phyloP scores from a whole-genome alignment of 2,329 filamentous ascomycete species.

The Penicillium occitanis region DNA sequence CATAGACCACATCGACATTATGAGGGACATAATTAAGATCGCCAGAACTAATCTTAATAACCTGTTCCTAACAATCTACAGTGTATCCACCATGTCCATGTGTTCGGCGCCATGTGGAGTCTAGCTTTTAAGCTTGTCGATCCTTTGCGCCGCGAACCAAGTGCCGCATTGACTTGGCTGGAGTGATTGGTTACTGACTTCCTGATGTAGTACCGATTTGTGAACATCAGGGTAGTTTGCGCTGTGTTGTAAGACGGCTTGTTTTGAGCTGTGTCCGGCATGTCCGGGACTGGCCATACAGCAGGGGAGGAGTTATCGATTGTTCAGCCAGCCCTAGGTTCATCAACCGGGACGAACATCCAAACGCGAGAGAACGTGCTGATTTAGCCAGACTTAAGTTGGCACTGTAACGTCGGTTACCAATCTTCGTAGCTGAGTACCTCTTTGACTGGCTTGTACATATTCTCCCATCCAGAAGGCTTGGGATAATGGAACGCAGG shows the following conservation, averaged over 20 bases:
- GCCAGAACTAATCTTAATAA: not conserved
- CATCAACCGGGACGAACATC: not conserved
- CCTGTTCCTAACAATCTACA: not conserved
- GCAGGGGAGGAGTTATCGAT: not conserved
- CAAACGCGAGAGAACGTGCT: not conserved
- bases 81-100: not conserved
- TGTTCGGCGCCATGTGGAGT: slow-evolving; percentile 1
- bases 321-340: not conserved
- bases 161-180: not conserved
- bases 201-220: no score
- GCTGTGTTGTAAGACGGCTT: not conserved
- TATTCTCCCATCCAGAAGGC: no score
- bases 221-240: not conserved
- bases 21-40: slow-evolving; percentile 8
- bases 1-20: not conserved
- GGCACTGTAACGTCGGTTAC: no score
- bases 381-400: not conserved
- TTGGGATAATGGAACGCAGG: no score
- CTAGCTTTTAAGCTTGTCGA: slow-evolving; percentile 4
- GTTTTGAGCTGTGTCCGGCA: not conserved
- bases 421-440: no score
- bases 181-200: not conserved
- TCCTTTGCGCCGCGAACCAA: not conserved
- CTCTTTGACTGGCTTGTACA: no score
- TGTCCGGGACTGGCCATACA: not conserved